Evolutionary conservation across 140 eudicot genomes (phyloP).

Genomic region (Bidens hawaiensis): DNA sequence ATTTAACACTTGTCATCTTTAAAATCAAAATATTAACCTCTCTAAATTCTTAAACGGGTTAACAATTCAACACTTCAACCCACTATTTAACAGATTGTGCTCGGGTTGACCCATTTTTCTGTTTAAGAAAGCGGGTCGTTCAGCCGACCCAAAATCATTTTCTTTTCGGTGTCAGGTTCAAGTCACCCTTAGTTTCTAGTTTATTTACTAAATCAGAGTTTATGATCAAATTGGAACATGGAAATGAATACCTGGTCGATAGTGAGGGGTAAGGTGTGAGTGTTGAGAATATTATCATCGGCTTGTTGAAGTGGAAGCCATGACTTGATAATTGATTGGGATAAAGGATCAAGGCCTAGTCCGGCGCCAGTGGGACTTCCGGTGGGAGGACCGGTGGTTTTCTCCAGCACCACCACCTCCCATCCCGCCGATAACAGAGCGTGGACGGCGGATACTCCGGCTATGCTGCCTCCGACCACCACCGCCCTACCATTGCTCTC

Average conservation of each 20-base stretch:
- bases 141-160: no score
- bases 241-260: constrained; percentile 54
- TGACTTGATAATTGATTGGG: constrained; percentile 39
- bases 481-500: constrained; percentile 37
- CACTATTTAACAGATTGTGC: no score
- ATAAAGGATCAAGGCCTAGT: constrained; percentile 64
- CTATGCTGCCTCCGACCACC: constrained; percentile 91
- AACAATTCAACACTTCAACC: no score
- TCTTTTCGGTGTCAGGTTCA: no score
- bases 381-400: constrained; percentile 56
- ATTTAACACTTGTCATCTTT: no score
- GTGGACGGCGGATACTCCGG: constrained; percentile 72
- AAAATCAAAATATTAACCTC: no score
- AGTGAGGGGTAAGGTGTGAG: constrained; percentile 52
- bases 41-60: no score
- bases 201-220: no score
- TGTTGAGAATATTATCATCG: constrained; percentile 30
- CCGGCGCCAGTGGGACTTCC: constrained; percentile 94
- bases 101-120: no score
- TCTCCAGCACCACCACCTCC: constrained; percentile 81
- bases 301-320: constrained; percentile 49
- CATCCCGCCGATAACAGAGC: constrained; percentile 67
- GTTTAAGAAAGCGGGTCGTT: no score
- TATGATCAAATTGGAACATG: background rate
- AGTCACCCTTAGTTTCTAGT: no score